Evolutionary conservation across 2,329 filamentous ascomycete species (phyloP).

Genomic region (Aspergillus sp.): DNA sequence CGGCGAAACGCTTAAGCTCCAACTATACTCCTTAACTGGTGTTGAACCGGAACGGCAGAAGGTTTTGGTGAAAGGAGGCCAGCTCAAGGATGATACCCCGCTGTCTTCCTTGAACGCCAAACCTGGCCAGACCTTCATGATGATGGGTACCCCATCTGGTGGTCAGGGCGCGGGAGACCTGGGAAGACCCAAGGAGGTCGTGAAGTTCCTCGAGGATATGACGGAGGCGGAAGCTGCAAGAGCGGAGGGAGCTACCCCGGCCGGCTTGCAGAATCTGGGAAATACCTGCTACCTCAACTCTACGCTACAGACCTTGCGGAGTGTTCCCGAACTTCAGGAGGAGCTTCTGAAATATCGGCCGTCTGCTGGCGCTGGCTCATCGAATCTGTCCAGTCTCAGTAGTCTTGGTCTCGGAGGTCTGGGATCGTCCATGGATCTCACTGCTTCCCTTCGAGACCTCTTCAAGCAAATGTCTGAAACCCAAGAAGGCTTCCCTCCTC

Average conservation of each 20-base stretch:
- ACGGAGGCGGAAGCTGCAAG: constrained; percentile 86
- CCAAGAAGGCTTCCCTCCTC: constrained; percentile 78
- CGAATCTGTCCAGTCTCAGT: constrained; percentile 44
- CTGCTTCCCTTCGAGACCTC: constrained; percentile 72
- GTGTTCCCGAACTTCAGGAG: constrained; percentile 86
- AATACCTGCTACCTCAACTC: constrained; percentile 99
- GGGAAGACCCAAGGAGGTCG: constrained; percentile 70
- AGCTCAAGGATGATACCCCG: constrained; percentile 92
- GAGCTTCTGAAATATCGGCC: constrained; percentile 65
- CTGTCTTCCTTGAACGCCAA: constrained; percentile 83
- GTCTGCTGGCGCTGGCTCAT: constrained; percentile 29
- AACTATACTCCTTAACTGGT: constrained; percentile 90
- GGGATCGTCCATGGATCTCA: constrained; percentile 65
- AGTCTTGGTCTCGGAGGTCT: constrained; percentile 59
- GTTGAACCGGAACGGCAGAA: constrained; percentile 97
- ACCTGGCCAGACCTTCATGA: constrained; percentile 83
- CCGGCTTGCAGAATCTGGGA: constrained; percentile 85
- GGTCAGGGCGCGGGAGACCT: constrained; percentile 58
- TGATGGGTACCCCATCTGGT: constrained; percentile 86
- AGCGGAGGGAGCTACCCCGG: constrained; percentile 78
- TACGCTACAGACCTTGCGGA: constrained; percentile 83
- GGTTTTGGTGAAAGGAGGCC: constrained; percentile 87
- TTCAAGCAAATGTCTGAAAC: constrained; percentile 89
- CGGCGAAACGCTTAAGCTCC: constrained; percentile 92
- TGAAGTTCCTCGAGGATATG: constrained; percentile 97